Base-by-base conservation (phyloP, 2,329 filamentous ascomycete genomes). In the Blastomyces parvus region DNA sequence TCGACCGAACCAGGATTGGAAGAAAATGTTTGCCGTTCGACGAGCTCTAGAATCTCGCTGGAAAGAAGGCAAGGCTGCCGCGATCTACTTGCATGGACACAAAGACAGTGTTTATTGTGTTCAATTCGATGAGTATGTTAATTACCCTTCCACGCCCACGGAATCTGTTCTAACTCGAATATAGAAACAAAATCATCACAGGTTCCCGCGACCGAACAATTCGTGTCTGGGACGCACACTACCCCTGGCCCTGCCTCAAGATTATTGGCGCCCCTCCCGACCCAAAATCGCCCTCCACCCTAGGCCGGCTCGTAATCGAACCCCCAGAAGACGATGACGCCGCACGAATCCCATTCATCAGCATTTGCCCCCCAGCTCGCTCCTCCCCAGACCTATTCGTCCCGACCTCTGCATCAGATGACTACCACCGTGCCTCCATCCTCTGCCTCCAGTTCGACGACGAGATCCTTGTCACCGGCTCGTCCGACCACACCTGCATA, bases 51-150 rank as follows among this genome's bases (percentile, higher is more conserved):
- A 91, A 69, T 80, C 82, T 67, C 86, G 89, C 66, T 99, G 94
- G 94, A 87, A 85, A 69, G 80, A 86, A 60, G 88, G 89, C 63
- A 86, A 87, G 67, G 90, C 91, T 9, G 87, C 86, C 56, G 88
- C 91, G 0, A 86, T 96, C 63, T 97, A 97, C 74, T 83, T 99
- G 27, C 91, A 94, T 70, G 94, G 94, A 1, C 94, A 99, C 74
- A 87, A 87, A 33, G 94, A 99, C 74, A 97, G 91, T 68, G 95
- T 99, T 63, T 99, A 99, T 78, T 99, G 94, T 76, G 85, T 96
- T 63, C 94, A 99, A 73, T 99, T 97, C 74, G 94, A 99, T 74
- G 93, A 97, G 88, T 91, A 83, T 70, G 87, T 80, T 46, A 5
- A 60, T 57, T 44, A 40, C 30, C 38, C 33, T 27, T 48, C 46